Conservation (phyloP, 2,329 filamentous ascomycete species). For the Ceratocystiopsis sp. region DNA sequence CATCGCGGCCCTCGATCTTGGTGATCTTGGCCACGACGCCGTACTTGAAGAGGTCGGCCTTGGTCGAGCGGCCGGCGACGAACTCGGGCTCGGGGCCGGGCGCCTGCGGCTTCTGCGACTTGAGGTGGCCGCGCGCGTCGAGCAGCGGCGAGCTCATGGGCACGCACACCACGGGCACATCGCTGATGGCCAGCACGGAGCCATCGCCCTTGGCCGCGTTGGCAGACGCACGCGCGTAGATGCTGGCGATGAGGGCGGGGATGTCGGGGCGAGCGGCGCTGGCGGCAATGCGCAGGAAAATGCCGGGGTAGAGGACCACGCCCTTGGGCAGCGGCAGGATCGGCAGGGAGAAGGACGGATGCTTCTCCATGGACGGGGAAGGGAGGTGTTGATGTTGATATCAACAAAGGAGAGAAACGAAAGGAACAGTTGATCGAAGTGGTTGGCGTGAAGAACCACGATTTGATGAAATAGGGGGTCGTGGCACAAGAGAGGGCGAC, state of each 20-base stretch:
- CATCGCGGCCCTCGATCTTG: conserved; percentile 58
- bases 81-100: conserved; percentile 31
- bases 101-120: conserved; percentile 12
- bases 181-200: conserved; percentile 43
- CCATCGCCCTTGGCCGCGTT: conserved; percentile 31
- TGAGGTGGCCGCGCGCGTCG: conserved; percentile 54
- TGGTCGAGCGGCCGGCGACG: conserved; percentile 42
- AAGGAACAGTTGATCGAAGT: no score
- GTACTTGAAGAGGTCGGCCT: conserved; percentile 62
- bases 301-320: conserved; percentile 69
- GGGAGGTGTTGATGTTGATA: background rate
- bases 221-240: conserved; percentile 56
- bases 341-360: conserved; percentile 36
- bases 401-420: no score
- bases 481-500: no score
- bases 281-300: conserved; percentile 70
- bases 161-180: conserved; percentile 71
- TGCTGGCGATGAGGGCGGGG: conserved; percentile 66
- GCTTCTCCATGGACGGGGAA: no score
- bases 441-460: no score
- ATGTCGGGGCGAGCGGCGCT: conserved; percentile 69
- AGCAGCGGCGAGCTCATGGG: conserved; percentile 65
- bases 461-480: no score
- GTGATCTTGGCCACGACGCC: conserved; percentile 68
- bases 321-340: conserved; percentile 70